These are phyloP conservation scores for Fusarium napiforme DNA, from an alignment of 2,329 filamentous ascomycete species.

Conservation along the genomic window DNA sequence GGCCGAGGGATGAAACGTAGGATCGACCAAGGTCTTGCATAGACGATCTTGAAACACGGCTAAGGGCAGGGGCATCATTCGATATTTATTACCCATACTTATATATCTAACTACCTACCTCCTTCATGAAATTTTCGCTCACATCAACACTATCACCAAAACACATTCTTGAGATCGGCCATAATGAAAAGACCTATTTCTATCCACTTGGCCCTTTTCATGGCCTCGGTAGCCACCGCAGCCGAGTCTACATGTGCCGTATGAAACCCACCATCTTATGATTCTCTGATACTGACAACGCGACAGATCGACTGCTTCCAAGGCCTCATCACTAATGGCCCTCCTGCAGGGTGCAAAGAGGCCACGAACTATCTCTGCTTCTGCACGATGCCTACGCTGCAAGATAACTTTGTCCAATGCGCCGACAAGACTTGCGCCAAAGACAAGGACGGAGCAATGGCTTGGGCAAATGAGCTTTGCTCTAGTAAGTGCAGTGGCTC, in stretches of 20 bases:
- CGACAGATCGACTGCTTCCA: constrained; percentile 45
- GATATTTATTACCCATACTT: not conserved
- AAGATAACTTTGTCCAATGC: constrained; percentile 42
- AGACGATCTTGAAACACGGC: constrained; percentile 29
- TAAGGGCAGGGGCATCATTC: not conserved
- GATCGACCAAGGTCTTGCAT: constrained; percentile 27
- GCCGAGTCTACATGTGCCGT: constrained; percentile 32
- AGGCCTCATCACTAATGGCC: constrained; percentile 43
- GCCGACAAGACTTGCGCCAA: constrained; percentile 17
- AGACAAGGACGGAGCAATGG: constrained; percentile 22
- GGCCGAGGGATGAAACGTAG: constrained; percentile 21
- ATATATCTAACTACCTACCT: not conserved
- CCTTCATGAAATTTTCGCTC: not conserved
- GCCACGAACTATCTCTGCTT: constrained; percentile 48
- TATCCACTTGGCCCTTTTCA: constrained; percentile 14
- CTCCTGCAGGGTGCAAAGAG: constrained; percentile 45
- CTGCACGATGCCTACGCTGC: constrained; percentile 42
- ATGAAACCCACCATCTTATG: not conserved
- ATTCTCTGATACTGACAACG: not conserved
- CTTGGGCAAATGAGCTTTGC: constrained; percentile 50
- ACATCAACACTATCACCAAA: too few relatives aligned
- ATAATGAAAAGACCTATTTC: constrained; percentile 29
- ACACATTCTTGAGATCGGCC: not conserved
- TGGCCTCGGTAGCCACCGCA: constrained; percentile 14
- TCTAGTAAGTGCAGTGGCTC: not conserved